A percentile compares a stretch with the other conserved stretches of the same genome.
Evolutionary conservation across 2,329 filamentous ascomycete species (phyloP).

Genomic region (Pseudopithomyces maydicus): DNA sequence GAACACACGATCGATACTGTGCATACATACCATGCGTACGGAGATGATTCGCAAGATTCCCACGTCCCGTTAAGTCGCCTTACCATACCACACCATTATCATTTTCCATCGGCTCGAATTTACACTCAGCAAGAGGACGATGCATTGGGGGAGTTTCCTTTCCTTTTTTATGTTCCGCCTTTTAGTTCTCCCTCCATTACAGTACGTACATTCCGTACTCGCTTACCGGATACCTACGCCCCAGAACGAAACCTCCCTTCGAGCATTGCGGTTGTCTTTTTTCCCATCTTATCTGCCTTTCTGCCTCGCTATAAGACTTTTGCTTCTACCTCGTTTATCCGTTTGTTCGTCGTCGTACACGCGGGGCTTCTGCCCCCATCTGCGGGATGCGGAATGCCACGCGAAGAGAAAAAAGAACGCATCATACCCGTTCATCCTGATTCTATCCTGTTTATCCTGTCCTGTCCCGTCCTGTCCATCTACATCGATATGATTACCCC

Average conservation of each 20-base stretch:
- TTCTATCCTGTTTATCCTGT: too few species aligned
- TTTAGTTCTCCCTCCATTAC: too few species aligned
- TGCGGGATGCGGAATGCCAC: too few species aligned
- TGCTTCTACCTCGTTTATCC: too few species aligned
- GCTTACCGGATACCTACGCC: background rate
- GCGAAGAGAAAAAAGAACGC: too few species aligned
- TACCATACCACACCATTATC: too few species aligned
- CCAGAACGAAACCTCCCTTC: background rate
- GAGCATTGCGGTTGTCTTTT: background rate
- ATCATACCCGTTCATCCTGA: too few species aligned
- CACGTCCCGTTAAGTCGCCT: background rate
- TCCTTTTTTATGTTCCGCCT: too few species aligned
- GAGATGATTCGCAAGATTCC: background rate
- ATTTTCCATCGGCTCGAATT: background rate
- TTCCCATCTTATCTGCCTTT: background rate
- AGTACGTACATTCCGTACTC: background rate
- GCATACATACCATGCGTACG: background rate
- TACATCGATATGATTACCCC: constrained; percentile 8
- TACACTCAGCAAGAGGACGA: background rate
- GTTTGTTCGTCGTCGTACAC: too few species aligned
- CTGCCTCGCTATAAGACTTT: too few species aligned
- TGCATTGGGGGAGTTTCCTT: background rate
- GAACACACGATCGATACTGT: too few species aligned
- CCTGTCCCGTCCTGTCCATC: background rate
- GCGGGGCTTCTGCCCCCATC: too few species aligned